Base-by-base conservation (phyloP, 2,329 filamentous ascomycete genomes). In the Beauveria bassiana region DNA sequence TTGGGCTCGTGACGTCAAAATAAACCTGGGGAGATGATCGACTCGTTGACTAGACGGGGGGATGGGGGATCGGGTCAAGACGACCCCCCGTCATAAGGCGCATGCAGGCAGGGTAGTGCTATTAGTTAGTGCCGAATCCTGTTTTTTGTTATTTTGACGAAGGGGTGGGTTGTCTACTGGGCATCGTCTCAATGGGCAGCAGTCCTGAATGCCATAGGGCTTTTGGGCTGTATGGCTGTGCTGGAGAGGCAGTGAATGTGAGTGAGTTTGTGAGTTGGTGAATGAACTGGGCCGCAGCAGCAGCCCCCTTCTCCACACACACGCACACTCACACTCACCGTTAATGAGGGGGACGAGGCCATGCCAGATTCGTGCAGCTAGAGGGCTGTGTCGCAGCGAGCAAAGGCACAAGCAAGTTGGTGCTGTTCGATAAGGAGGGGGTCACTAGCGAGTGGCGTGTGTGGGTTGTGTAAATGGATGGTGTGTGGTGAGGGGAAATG, bases 381-480 rank as follows among this genome's bases (percentile, higher is more conserved):
- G 42, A 52, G 47, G 47, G 56, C 16, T 59, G 43, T 22, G 34
- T 42, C 34, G 5, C 26, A 47, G 54, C 28, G 18, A 46, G 46
- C 34, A 24, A 16, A 24, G 42, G 20, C 31, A 58, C 20, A 34
- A 22, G n/a, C n/a, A 31, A 24, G 24, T 6, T 18, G 31, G 42
- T 47, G 26, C 56, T 46, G 22, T 50, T 10, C 26, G 31, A 49
- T 58, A 16, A 16, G 8, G 3, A 24, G 12, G 12, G 12, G 10
- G 24, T 28, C 16, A 57, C 43, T 38, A 57, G 38, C 38, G 43
- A 59, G 56, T 59, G 56, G 56, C 56, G 56, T 52, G 22, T 28
- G 18, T 16, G 9, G 1, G n/a, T 50, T 9, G 12, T 22, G 46
- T 40, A 22, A 16, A 12, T 26, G 14, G 22, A 20, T 31, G 56